Evolutionary conservation across 352 stramenopile genomes (phyloP).

Genomic region (Blastocystis sp.): DNA sequence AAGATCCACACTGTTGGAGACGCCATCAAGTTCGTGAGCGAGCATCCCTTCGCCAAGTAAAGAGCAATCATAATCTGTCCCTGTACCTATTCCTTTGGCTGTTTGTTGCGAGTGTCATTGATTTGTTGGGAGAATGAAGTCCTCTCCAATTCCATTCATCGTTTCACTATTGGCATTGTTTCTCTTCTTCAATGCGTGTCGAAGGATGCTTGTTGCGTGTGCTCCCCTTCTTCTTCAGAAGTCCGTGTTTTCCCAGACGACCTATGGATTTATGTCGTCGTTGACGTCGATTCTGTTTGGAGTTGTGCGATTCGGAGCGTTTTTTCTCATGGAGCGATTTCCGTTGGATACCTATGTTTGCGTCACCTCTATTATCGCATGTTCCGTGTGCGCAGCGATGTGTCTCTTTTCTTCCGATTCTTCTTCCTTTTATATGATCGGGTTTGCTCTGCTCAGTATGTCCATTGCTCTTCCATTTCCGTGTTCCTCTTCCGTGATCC

Average conservation of each 20-base stretch:
- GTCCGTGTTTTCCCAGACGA: background rate
- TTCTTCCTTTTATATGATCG: background rate
- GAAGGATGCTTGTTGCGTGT: background rate
- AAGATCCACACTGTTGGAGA: slow-evolving; percentile 89
- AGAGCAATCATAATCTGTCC: slow-evolving; percentile 45
- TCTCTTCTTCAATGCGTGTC: slow-evolving; percentile 15
- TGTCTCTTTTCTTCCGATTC: background rate
- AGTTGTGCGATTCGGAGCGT: background rate
- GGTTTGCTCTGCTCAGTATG: background rate
- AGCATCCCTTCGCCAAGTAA: slow-evolving; percentile 98
- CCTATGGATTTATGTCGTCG: slow-evolving; percentile 21
- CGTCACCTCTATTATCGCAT: background rate
- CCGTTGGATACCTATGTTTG: background rate
- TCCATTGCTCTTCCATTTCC: slow-evolving; percentile 3
- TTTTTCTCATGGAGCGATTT: background rate
- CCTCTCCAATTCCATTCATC: too few species aligned
- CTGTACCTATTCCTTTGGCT: too few species aligned
- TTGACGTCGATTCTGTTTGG: slow-evolving; percentile 3
- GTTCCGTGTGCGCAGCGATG: background rate
- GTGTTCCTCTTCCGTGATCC: background rate
- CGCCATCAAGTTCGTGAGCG: slow-evolving; percentile 93
- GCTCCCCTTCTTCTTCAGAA: background rate
- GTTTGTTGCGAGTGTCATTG: too few species aligned
- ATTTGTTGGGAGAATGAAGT: too few species aligned
- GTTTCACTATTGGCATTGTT: background rate